Evolutionary conservation across 306 rosid genomes (phyloP), one percentile per base, ranked within the genome.

Genomic region (Cucurbita moschata): DNA sequence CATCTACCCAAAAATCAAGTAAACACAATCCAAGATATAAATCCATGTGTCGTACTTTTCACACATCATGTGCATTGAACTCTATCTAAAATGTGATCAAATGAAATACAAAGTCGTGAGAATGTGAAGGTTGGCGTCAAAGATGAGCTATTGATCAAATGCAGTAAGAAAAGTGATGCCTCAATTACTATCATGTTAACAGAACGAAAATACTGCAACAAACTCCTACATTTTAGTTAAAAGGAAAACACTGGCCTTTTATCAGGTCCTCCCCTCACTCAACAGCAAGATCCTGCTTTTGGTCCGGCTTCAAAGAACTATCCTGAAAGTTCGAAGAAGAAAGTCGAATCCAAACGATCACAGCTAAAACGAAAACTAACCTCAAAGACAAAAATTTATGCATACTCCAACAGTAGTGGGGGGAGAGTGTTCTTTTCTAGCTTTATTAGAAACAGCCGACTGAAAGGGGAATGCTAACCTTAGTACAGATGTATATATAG

Each of bases 401-500:
- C 73, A 12, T 3, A 21, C 47, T 68, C 56, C 13, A 68, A 68
- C 4, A 14, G 73, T 23, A 13, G 1, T 11, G 9, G 57, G 13
- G 55, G 3, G 43, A 58, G 7, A 1, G 21, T 18, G 71, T 19
- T 18, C 11, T 14, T 40, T 40, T 39, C 71, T 2, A 47, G 40
- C 43, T 49, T 26, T 7, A 11, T 26, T 7, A 11, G 13, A 23
- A 5, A 40, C 37, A 18, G 4, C 42, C 2, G 5, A 60, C 35
- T 35, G 43, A 65, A 15, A 66, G 4, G 9, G 4, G 4, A 65
- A 47, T 26, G 56, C 73, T 47, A 55, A 81, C 96, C 97, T 92
- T 89, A 3, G 82, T 85, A 80, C 96, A 92, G 63, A 89, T 66
- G 75, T 89, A 92, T 52, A 92, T 86, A 67, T 81, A 92, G 79